Percentiles rank a stretch among this genome's conserved stretches.
phyloP scores from a whole-genome alignment of 257 asterid species.

The Fraxinus americana region DNA sequence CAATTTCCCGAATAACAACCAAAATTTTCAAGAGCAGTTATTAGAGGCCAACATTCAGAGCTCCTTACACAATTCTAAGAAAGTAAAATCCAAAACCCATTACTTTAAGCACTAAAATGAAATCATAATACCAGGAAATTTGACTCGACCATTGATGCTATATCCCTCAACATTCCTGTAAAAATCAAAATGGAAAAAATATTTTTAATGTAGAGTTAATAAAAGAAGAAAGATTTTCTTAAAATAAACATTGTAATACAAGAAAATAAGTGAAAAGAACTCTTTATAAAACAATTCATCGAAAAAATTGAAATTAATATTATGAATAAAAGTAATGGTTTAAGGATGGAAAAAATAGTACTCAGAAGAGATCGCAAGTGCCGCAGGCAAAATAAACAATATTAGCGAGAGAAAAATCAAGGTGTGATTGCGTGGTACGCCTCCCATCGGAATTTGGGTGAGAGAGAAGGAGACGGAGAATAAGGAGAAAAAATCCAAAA shows the following conservation, averaged over 20 bases:
- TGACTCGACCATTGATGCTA: conserved; percentile 52
- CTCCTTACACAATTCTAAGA: conserved; percentile 5
- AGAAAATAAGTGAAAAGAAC: neutral
- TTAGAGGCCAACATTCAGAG: neutral
- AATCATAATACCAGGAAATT: conserved; percentile 51
- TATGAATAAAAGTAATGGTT: neutral
- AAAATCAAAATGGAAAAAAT: conserved; percentile 1
- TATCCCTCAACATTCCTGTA: conserved; percentile 52
- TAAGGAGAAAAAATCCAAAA: neutral
- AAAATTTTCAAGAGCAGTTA: neutral
- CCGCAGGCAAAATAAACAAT: conserved; percentile 35
- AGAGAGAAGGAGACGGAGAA: neutral
- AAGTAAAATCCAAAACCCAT: conserved; percentile 1
- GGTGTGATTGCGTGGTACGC: neutral
- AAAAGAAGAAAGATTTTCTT: neutral
- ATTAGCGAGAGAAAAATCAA: conserved; percentile 30
- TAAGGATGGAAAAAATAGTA: conserved; percentile 22
- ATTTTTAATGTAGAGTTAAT: neutral
- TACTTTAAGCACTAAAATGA: conserved; percentile 7
- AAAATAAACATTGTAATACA: neutral
- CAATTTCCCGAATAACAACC: neutral
- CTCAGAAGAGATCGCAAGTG: conserved; percentile 56
- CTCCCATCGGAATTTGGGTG: neutral
- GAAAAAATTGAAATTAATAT: neutral
- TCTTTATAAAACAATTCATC: neutral